phyloP scores from a whole-genome alignment of 345 rosid genomes.

The Hevea brasiliensis region DNA sequence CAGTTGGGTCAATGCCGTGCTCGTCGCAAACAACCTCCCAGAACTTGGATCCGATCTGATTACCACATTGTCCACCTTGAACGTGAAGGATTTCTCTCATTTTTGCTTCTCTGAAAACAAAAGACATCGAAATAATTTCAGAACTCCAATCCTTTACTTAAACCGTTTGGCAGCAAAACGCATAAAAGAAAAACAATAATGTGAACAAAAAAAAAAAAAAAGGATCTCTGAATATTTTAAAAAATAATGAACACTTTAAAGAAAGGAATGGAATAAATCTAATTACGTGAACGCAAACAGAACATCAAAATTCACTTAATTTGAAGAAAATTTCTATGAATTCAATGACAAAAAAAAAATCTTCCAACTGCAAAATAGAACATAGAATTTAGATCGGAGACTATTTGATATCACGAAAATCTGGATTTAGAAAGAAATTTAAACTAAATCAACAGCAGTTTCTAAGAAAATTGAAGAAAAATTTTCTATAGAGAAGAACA shows the following conservation, averaged over 20 bases:
- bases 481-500: background rate
- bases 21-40: conserved; percentile 35
- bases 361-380: no score
- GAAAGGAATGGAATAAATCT: no score
- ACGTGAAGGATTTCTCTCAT: conserved; percentile 35
- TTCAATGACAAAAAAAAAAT: no score
- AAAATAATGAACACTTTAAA: no score
- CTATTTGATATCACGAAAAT: no score
- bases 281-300: background rate
- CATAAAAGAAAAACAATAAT: background rate
- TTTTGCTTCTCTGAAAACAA: background rate
- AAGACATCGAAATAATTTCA: background rate
- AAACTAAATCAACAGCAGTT: no score
- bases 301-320: no score
- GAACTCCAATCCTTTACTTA: background rate
- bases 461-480: background rate
- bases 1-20: conserved; percentile 30
- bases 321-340: background rate
- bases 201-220: background rate
- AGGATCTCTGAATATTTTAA: background rate
- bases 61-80: conserved; percentile 34
- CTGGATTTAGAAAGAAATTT: no score
- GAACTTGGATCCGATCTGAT: conserved; percentile 32
- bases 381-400: no score
- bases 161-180: background rate